These are phyloP conservation scores for Pseudopithomyces maydicus DNA, from an alignment of 2,329 filamentous ascomycete genomes.

Conservation along the genomic window DNA sequence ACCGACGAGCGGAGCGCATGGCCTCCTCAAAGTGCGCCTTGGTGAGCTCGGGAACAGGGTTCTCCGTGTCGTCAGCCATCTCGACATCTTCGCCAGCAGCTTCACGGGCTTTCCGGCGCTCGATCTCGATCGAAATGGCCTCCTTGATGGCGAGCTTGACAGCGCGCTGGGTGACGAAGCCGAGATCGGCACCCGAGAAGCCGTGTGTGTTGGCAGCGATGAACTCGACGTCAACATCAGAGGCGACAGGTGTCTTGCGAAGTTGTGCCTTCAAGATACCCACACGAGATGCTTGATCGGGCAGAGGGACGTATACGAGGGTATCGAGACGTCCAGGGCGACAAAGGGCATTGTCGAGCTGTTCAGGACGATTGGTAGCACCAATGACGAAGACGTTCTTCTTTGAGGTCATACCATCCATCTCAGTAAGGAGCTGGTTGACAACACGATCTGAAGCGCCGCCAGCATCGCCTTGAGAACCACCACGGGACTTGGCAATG, in stretches of 20 bases:
- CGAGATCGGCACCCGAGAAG: slow-evolving; percentile 99
- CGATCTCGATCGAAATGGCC: slow-evolving; percentile 85
- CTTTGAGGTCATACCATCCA: slow-evolving; percentile 99
- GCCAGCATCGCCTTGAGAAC: slow-evolving; percentile 92
- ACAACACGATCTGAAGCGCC: slow-evolving; percentile 99
- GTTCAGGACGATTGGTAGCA: slow-evolving; percentile 97
- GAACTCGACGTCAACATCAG: slow-evolving; percentile 85
- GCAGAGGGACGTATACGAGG: slow-evolving; percentile 95
- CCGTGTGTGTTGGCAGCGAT: slow-evolving; percentile 98
- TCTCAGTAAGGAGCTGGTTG: slow-evolving; percentile 98
- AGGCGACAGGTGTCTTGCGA: slow-evolving; percentile 92
- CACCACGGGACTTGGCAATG: slow-evolving; percentile 98
- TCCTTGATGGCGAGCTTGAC: slow-evolving; percentile 99
- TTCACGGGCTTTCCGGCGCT: slow-evolving; percentile 87
- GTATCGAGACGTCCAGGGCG: slow-evolving; percentile 98
- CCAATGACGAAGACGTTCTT: slow-evolving; percentile 99
- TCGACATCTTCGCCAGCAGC: slow-evolving; percentile 73
- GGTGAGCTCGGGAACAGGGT: slow-evolving; percentile 94
- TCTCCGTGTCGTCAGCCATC: slow-evolving; percentile 76
- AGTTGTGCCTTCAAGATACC: slow-evolving; percentile 94
- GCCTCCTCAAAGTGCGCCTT: slow-evolving; percentile 98
- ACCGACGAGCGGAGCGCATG: slow-evolving; percentile 91
- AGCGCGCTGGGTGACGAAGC: slow-evolving; percentile 97
- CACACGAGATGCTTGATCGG: slow-evolving; percentile 86
- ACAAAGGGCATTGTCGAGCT: slow-evolving; percentile 96